Base-by-base conservation (phyloP, 768 basidiomycete genomes). In the Suillus variegatus region DNA sequence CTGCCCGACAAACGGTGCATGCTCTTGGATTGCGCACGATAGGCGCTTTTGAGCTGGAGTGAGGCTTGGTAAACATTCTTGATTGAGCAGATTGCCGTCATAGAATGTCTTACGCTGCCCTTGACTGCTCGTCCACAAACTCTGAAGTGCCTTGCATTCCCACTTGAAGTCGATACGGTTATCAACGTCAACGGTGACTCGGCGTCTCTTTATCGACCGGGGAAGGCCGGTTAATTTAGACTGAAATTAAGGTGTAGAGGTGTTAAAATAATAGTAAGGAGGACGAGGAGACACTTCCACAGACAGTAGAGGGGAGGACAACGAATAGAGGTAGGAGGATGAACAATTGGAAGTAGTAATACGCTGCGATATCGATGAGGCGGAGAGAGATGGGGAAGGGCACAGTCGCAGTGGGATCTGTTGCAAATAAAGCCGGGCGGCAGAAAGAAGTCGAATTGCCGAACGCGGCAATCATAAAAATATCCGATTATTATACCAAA, bases 1-100 rank as follows among this genome's bases (percentile, higher is more conserved):
- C 92, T 62, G 87, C 85, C 52, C 92, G 87, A 76, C 93, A 95
- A 70, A 93, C 92, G 47, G 90, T 93, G 74, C 93, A 95, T 20
- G 93, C 93, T 60, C 85, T 76, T 55, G 84, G 83, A 62, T 84
- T 84, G 67, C 85, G 75, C 43, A 82, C 75, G 52, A 85, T 77
- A 40, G 84, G 81, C 25, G 75, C 65, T 70, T 83, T 84, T 60
- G 79, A 70, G 46, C 82, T 82, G 66, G 36, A 28, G 67, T 47
- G 49, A 52, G 28, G 52, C n/a, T 52, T 63, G 28, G 36, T 60
- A 62, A 73, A 43, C 67, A 65, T 36, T 32, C 40, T 52, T 60
- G 66, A 63, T 36, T 62, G 46, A 66, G 47, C 51, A 69, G 66
- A 14, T 52, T 60, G 18, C 14, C 10, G 52, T 62, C 18, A 43